A percentile compares a stretch with the other conserved stretches of the same genome.
Evolutionary conservation across 352 stramenopile species (phyloP).

Genomic region (Thraustotheca clavata): DNA sequence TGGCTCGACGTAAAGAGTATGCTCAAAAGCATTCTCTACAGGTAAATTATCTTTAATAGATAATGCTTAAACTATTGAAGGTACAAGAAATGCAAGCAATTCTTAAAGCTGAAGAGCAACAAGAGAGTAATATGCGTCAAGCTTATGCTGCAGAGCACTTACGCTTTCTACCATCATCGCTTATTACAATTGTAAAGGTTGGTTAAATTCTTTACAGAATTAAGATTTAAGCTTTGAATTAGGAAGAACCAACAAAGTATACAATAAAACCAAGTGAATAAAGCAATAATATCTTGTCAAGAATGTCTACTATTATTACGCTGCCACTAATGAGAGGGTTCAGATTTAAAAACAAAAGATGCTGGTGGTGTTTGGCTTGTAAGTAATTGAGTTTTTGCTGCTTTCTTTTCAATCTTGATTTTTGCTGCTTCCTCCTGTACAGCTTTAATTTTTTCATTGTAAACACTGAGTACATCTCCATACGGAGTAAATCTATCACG

Average conservation of each 20-base stretch:
- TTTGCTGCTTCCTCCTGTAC: slow-evolving; percentile 48
- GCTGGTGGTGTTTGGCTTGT: too few species aligned
- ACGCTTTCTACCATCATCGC: not conserved
- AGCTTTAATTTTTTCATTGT: slow-evolving; percentile 55
- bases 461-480: slow-evolving; percentile 42
- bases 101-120: not conserved
- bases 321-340: too few species aligned
- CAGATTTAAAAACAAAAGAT: too few species aligned
- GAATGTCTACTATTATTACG: too few species aligned
- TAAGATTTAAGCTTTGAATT: too few species aligned
- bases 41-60: slow-evolving; percentile 29
- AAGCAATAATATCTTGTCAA: too few species aligned
- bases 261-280: too few species aligned
- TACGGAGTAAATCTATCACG: slow-evolving; percentile 38
- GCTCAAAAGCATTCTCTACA: slow-evolving; percentile 41
- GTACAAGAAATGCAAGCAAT: not conserved
- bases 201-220: too few species aligned
- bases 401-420: slow-evolving; percentile 40
- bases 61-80: not conserved
- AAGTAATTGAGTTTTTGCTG: not conserved
- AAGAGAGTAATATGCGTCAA: not conserved
- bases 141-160: not conserved
- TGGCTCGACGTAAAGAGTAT: slow-evolving; percentile 45
- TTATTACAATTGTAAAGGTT: slow-evolving; percentile 10
- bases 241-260: too few species aligned